Base-by-base conservation (phyloP, 441 rosid genomes). In the Hura crepitans region DNA sequence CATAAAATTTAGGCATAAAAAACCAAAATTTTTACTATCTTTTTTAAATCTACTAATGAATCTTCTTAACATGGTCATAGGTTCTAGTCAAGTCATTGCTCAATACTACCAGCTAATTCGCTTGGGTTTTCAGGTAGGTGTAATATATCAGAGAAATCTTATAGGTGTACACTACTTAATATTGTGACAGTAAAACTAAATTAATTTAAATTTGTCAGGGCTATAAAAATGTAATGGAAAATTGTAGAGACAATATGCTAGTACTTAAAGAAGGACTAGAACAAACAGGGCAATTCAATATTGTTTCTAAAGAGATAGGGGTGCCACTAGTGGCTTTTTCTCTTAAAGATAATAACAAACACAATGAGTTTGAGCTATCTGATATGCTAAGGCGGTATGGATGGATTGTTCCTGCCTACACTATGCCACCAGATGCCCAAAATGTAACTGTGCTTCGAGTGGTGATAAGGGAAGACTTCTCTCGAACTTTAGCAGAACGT, bases 321-420 rank as follows among this genome's bases (percentile, higher is more conserved):
- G 98, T 93, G 23, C 98, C 98, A 13, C 74, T 93, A 30, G 98
- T 93, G 56, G 98, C 98, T 25, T 91, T 93, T 79, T 89, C 97
- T 4, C 76, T 93, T 57, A 91, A 89, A 71, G 90, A 93, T 83
- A 85, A 65, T 72, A 76, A 77, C 28, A 66, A 50, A 10, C 91
- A 93, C 74, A 78, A 84, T 11, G 98, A 93, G 72, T 89, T 90
- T 6, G 88, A 87, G 79, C 65, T 93, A 39, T 80, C 97, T 0
- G 92, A 93, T 58, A 69, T 81, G 87, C 77, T 93, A 59, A 87
- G 98, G 61, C 87, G 97, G 13, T 87, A 75, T 22, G 96, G 98
- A 1, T 93, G 98, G 98, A 87, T 91, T 2, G 93, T 90, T 59
- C 98, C 97, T 0, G 98, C 98, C 1, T 92, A 92, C 72, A 86